Evolutionary conservation across 805 yeast species (phyloP), one percentile per base, ranked within the genome.

Genomic region (Schwanniomyces occidentalis): DNA sequence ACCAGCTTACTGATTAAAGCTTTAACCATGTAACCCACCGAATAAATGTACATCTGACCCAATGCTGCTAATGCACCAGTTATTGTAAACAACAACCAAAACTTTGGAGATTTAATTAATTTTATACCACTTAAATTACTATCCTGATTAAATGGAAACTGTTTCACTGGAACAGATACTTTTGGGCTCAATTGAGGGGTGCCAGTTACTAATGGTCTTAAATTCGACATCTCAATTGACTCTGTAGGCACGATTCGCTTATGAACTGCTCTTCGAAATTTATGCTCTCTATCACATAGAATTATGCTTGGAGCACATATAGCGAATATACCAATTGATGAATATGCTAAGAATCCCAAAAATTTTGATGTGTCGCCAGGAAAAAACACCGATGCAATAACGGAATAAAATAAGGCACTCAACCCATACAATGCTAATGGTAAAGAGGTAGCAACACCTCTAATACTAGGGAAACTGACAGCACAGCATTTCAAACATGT

Each of bases 401-500:
- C 63, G 1, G 89, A 81, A 51, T 75, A 81, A 32, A 80, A 69
- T 48, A 82, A 70, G 4, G 93, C 93, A 52, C 85, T 77, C 10
- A 82, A 68, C 0, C 95, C 95, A 54, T 80, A 83, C 28, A 83
- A 73, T 1, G 90, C 80, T 54, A 84, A 69, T 2, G 91, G 89
- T 27, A 84, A 65, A 0, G 88, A 76, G 0, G 93, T 81, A 4
- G 93, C 90, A 7, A 83, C 66, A 2, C 93, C 95, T 35, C 86
- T 59, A 24, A 73, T 63, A 27, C 73, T 66, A 0, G 95, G 91
- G 50, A 79, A 82, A 29, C 73, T 69, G 25, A 82, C 63, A 16
- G 89, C 87, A 38, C 88, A 80, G 51, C 89, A 83, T 51, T 85
- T 85, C 50, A 85, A 73, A 40, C 81, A 69, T 7, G 84, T 78